Evolutionary conservation across 345 rosid species (phyloP), one percentile per base, ranked within the genome.

Genomic region (Populus alba): DNA sequence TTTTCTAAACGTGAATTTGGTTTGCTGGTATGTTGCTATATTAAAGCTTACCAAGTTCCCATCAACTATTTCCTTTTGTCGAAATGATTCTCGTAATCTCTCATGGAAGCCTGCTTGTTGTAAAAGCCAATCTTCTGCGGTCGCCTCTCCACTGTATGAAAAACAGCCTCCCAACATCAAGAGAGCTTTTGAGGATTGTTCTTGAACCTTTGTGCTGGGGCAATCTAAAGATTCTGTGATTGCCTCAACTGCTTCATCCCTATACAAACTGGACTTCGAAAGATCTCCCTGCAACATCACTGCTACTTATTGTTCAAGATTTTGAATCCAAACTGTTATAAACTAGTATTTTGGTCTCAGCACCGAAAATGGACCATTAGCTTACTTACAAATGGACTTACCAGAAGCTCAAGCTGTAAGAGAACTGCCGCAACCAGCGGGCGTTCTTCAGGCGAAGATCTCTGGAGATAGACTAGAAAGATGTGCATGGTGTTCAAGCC

Each of bases 391-490:
- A 38, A 78, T 65, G 18, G 25, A 72, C 80, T 83, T 81, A 89
- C 95, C 87, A 91, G 76, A 78, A 91, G 89, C 71, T 89, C 95
- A 63, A 91, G 90, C 84, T 88, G 92, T 39, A 91, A 74, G 35
- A 91, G 78, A 70, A 89, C 76, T 31, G 83, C 82, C n/a, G 92
- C 95, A 51, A 85, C 81, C 33, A 87, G 17, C 1, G 91, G 95
- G 1, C 87, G 87, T 47, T 88, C 91, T 83, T 83, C 88, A 11
- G 82, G 81, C 25, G 82, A 66, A 77, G 90, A 84, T 65, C 80
- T 87, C 74, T 86, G 86, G 27, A 89, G 89, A 75, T 84, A 79
- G 65, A 80, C 79, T 51, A 91, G 73, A 51, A 91, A 84, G 75
- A 91, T 78, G 62, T 89, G 91, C 89, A 86, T 85, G 23, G 89